Percentiles rank a stretch among this genome's conserved stretches.
Conservation (phyloP, 225 moss, liverwort and hornwort species). For the Physcomitrellopsis africana region DNA sequence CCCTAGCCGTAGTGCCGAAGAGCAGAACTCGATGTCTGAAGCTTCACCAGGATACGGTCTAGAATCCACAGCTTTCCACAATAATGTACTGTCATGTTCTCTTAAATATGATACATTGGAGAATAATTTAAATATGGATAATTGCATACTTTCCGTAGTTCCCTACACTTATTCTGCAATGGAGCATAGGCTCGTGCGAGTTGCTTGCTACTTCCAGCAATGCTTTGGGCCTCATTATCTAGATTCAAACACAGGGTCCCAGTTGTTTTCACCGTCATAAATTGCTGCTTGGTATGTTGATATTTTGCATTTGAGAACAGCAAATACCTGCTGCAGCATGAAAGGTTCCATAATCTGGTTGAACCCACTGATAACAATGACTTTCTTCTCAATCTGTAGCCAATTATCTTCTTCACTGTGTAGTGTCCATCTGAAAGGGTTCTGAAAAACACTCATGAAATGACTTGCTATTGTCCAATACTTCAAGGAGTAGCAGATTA, state of each 20-base stretch:
- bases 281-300: conserved; percentile 73
- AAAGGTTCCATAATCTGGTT: no score
- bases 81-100: conserved; percentile 42
- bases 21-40: conserved; percentile 69
- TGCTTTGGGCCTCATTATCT: conserved; percentile 64
- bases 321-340: no score
- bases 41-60: conserved; percentile 66
- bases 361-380: no score
- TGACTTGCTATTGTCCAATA: no score
- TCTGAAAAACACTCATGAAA: no score
- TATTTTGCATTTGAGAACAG: conserved; percentile 77
- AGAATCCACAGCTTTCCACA: conserved; percentile 74
- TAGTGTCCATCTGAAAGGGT: no score
- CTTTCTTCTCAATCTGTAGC: no score
- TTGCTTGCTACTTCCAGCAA: conserved; percentile 61
- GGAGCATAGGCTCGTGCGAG: conserved; percentile 67
- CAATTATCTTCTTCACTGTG: no score
- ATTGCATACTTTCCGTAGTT: conserved; percentile 73
- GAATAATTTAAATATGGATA: conserved; percentile 69
- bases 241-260: conserved; percentile 70
- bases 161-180: conserved; percentile 77
- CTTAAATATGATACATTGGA: conserved; percentile 48
- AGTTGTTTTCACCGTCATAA: conserved; percentile 72
- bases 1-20: conserved; percentile 73
- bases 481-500: no score